A percentile compares a stretch with the other conserved stretches of the same genome.
These are phyloP conservation scores for Puccinia horiana DNA, from an alignment of 1,284 basidiomycete species.

Conservation along the genomic window DNA sequence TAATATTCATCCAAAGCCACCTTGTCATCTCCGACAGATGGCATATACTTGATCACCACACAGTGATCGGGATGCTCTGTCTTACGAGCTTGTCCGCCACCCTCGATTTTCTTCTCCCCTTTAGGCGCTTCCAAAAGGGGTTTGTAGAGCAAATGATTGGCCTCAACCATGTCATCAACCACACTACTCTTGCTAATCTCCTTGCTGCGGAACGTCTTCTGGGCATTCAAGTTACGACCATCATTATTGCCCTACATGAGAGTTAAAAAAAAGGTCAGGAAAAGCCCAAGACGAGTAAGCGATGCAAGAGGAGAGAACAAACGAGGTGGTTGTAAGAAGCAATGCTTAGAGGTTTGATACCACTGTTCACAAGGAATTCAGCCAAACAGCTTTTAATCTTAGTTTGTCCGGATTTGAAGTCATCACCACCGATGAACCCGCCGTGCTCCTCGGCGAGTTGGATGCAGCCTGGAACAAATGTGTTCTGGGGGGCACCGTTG, in stretches of 20 bases:
- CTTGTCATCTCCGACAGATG: constrained; percentile 94
- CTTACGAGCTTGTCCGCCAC: constrained; percentile 61
- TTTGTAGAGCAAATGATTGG: constrained; percentile 88
- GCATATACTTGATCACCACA: constrained; percentile 71
- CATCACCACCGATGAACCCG: constrained; percentile 95
- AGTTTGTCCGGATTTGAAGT: constrained; percentile 71
- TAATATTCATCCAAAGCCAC: constrained; percentile 98
- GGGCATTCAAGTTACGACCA: constrained; percentile 39
- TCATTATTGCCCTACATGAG: constrained; percentile 45
- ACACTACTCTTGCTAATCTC: constrained; percentile 74
- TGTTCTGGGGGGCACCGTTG: constrained; percentile 98
- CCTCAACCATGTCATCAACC: constrained; percentile 94
- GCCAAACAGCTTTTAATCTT: constrained; percentile 76
- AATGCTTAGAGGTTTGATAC: constrained; percentile 96
- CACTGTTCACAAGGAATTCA: constrained; percentile 97
- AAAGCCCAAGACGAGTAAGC: background rate
- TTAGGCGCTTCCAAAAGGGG: constrained; percentile 61
- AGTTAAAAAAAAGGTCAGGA: background rate
- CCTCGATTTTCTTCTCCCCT: constrained; percentile 49
- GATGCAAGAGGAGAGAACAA: constrained; percentile 57
- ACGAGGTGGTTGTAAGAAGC: constrained; percentile 98
- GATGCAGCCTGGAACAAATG: constrained; percentile 93
- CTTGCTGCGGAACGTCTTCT: constrained; percentile 45
- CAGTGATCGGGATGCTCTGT: constrained; percentile 96
- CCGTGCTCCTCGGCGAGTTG: constrained; percentile 83